Percentiles rank a stretch among this genome's conserved stretches.
These are phyloP conservation scores for Omphalotus guepiniiformis DNA, from an alignment of 768 basidiomycete genomes.

Conservation along the genomic window DNA sequence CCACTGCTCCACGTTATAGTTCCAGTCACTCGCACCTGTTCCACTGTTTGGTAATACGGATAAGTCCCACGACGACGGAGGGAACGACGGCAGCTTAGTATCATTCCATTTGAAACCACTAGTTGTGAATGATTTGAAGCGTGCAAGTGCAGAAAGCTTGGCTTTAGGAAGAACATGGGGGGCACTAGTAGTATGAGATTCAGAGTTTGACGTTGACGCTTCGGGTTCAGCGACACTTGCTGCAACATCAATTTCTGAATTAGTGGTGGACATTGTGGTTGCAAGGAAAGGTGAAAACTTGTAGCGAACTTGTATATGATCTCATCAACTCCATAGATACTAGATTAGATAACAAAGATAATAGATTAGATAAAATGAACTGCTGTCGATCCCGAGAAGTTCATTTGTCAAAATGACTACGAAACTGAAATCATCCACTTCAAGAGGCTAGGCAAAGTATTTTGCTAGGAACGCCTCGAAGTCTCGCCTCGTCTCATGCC, in stretches of 20 bases:
- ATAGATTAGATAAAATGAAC: neutral
- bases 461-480: neutral
- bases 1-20: conserved; percentile 4
- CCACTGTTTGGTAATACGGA: conserved; percentile 25
- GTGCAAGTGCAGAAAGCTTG: conserved; percentile 31
- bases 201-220: too few relatives aligned
- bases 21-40: conserved; percentile 16
- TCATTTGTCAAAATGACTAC: neutral
- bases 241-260: neutral
- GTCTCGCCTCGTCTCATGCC: neutral
- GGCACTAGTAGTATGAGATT: conserved; percentile 12
- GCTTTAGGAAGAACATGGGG: conserved; percentile 26
- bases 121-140: conserved; percentile 31
- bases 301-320: neutral
- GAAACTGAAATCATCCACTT: neutral
- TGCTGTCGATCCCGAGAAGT: neutral
- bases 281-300: neutral
- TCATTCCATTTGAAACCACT: conserved; percentile 19
- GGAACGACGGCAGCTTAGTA: conserved; percentile 26
- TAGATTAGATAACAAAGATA: neutral
- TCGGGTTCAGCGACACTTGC: neutral
- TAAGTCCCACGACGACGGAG: conserved; percentile 45
- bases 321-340: neutral
- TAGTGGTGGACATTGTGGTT: neutral
- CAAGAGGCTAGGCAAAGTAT: neutral